Evolutionary conservation across 2,329 filamentous ascomycete genomes (phyloP).

Genomic region (Ophiostoma himal-ulmi): DNA sequence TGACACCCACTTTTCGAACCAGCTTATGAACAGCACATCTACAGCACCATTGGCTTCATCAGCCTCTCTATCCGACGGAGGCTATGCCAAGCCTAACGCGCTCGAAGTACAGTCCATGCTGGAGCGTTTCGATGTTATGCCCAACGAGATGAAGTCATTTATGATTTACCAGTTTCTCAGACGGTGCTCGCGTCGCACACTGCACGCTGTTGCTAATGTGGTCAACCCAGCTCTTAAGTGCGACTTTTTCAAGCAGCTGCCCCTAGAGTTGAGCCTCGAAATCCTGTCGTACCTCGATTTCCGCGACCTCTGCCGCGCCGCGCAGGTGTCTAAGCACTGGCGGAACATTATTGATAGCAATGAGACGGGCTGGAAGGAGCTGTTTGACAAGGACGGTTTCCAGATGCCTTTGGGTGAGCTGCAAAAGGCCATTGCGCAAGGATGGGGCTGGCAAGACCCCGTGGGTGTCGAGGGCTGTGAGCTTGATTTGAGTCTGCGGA

Average conservation of each 20-base stretch:
- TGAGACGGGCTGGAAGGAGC: conserved; percentile 91
- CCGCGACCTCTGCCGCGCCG: conserved; percentile 78
- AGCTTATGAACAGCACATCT: background rate
- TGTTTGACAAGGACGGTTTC: conserved; percentile 81
- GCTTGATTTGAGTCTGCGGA: conserved; percentile 64
- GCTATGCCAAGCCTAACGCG: conserved; percentile 17
- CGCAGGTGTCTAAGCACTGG: conserved; percentile 93
- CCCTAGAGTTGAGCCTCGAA: conserved; percentile 79
- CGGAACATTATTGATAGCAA: conserved; percentile 84
- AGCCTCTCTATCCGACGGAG: background rate
- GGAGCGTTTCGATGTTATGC: conserved; percentile 85
- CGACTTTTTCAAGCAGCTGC: conserved; percentile 80
- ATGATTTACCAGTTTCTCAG: conserved; percentile 95
- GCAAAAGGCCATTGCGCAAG: conserved; percentile 76
- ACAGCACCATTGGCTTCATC: background rate
- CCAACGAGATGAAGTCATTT: conserved; percentile 85
- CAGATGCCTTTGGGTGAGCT: conserved; percentile 73
- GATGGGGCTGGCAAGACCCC: conserved; percentile 97
- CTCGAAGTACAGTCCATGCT: conserved; percentile 82
- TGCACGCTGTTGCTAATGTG: conserved; percentile 82
- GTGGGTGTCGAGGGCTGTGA: conserved; percentile 69
- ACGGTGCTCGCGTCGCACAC: conserved; percentile 77
- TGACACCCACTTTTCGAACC: background rate
- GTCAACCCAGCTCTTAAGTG: conserved; percentile 94
- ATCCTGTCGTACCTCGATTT: conserved; percentile 82